Evolutionary conservation across 768 basidiomycete species (phyloP), one percentile per base, ranked within the genome.

Genomic region (Tricholoma sp.): DNA sequence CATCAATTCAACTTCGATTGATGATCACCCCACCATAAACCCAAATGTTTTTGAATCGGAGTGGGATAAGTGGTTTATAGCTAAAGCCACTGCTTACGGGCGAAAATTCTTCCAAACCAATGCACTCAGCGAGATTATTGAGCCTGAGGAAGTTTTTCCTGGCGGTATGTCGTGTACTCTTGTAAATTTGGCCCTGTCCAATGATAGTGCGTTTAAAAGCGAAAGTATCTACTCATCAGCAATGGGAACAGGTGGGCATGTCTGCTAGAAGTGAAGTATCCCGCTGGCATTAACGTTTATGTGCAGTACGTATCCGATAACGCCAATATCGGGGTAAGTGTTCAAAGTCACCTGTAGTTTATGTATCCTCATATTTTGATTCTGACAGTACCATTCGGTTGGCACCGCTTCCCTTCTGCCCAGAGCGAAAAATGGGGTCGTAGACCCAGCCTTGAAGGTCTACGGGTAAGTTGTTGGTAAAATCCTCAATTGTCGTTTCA

Each of bases 391-490:
- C 50, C 69, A 71, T 36, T 62, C 75, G n/a, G 63, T 71, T 28
- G 73, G 72, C 17, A 68, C 75, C 1, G 72, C 72, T 53, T 72
- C 73, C 7, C 72, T 80, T 67, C 63, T 78, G 39, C 78, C 76
- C 12, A 58, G 57, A 36, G 68, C 45, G 1, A 60, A 66, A 37
- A 57, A 57, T 31, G 65, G 64, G 1, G 66, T 68, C 18, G 65
- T 68, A 8, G 62, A 63, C 42, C 48, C 62, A 32, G 50, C 59
- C 32, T 53, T 67, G 10, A 67, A 54, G 51, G 66, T 67, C 54
- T 68, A 67, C 50, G 62, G 65, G 65, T 65, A 50, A 41, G 61
- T 57, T 33, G 2, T 15, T 55, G 5, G 15, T 34, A 44, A 13
- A 12, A 15, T 33, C 17, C 18, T 55, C 13, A 10, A 0, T 49